Base-by-base conservation (phyloP, 768 basidiomycete genomes). In the Suillus plorans region DNA sequence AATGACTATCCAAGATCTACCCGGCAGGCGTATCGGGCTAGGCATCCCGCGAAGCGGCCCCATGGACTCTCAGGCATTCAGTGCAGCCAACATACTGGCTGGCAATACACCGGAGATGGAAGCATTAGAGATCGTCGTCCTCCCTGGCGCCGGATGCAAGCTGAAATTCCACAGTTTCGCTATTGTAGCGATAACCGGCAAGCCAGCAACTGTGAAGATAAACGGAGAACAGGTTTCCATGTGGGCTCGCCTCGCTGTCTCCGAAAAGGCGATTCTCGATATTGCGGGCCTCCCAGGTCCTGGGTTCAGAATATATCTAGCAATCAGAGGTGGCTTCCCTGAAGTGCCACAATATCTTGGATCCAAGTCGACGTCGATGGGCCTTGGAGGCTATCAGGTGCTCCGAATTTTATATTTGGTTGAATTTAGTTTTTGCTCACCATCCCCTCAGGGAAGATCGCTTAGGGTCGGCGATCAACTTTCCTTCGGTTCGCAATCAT, bases 1-100 rank as follows among this genome's bases (percentile, higher is more conserved):
- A 44, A 81, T 81, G 10, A 83, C 84, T 0, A 75, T 89, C 0
- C 88, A 89, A 68, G 86, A 88, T 67, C 80, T 84, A 22, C 85
- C 86, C 0, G 85, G 85, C 0, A 80, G 88, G 1, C 70, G 69
- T 0, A 78, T 84, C 0, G 84, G 86, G 1, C 74, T 83, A 39
- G 89, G 89, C 2, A 81, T 90, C 3, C 90, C 90, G 0, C 80
- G 76, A 16, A 84, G 85, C 64, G 89, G 89, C 0, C 85, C 88
- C 0, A 86, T 89, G 85, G 90, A 91, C 69, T 64, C 78, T 12
- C 70, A 84, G 12, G 85, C 89, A 0, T 85, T 87, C 72, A 73
- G 80, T 31, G 76, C 80, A 0, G 89, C 84, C 10, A 90, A 90
- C 68, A 66, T 85, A 42, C 76, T 91, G 16, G 86, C 82, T 5